phyloP scores from a whole-genome alignment of 140 eudicot species.

The Senecio squalidus region DNA sequence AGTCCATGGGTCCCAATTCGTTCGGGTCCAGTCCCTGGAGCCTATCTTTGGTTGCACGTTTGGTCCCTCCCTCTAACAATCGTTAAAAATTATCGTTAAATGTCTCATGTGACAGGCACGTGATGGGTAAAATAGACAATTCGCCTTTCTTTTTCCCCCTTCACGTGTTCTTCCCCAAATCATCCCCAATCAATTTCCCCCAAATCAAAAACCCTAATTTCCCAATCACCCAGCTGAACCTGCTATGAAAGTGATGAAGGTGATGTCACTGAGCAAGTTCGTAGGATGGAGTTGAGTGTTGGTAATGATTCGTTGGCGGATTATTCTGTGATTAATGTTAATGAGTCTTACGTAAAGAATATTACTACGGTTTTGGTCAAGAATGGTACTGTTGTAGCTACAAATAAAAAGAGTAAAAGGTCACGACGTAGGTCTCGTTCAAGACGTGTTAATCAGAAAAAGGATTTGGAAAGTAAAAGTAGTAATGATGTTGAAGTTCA shows the following conservation, averaged over 20 bases:
- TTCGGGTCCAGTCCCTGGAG: no score
- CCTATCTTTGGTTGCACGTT: no score
- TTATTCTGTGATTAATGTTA: constrained; percentile 17
- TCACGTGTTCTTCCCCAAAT: no score
- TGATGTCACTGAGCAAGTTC: constrained; percentile 24
- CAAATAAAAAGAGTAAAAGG: constrained; percentile 56
- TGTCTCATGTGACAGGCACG: no score
- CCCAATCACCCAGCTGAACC: no score
- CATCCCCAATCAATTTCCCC: no score
- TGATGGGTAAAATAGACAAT: no score
- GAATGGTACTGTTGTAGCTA: constrained; percentile 27
- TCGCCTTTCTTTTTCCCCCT: no score
- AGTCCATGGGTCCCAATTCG: no score
- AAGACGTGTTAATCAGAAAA: constrained; percentile 39
- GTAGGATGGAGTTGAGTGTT: constrained; percentile 42
- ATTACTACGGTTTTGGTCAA: constrained; percentile 23
- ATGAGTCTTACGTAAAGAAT: constrained; percentile 29
- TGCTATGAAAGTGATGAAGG: constrained; percentile 20
- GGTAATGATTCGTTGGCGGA: constrained; percentile 28
- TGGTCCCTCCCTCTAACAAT: no score
- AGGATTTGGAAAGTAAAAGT: constrained; percentile 21
- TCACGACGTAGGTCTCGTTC: constrained; percentile 48
- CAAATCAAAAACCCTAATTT: no score
- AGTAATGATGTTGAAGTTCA: constrained; percentile 33
- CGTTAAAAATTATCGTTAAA: no score